These are phyloP conservation scores for Suillus bovinus DNA, from an alignment of 768 basidiomycete genomes.

Conservation along the genomic window DNA sequence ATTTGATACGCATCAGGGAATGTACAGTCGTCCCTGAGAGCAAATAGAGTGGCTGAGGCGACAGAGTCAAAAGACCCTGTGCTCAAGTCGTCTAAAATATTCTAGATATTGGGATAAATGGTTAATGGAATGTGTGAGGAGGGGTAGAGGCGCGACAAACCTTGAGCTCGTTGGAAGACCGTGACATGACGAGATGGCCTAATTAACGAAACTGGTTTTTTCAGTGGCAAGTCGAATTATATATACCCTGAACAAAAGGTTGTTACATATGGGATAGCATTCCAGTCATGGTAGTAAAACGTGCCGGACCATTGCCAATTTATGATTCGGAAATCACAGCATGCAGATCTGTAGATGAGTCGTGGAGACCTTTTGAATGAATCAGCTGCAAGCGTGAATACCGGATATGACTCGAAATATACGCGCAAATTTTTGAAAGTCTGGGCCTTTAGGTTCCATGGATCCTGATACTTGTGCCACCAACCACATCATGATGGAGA, in stretches of 20 bases:
- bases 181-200: conserved; percentile 13
- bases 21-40: conserved; percentile 21
- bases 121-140: background rate
- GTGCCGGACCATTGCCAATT: too few relatives aligned
- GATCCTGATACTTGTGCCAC: background rate
- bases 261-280: background rate
- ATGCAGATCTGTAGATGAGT: background rate
- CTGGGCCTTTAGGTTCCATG: background rate
- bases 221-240: background rate
- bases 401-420: too few relatives aligned
- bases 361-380: background rate
- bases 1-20: conserved; percentile 20
- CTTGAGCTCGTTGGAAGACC: conserved; percentile 18
- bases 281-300: too few relatives aligned
- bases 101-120: background rate
- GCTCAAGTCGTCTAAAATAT: conserved; percentile 20
- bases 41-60: conserved; percentile 19
- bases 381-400: background rate
- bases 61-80: conserved; percentile 24
- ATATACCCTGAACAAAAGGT: background rate
- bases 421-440: background rate
- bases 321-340: too few relatives aligned
- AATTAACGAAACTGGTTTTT: background rate
- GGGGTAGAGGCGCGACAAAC: conserved; percentile 10
- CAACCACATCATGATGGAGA: too few relatives aligned